Base-by-base conservation (phyloP, 2,329 filamentous ascomycete species). In the Aspergillus proliferans region DNA sequence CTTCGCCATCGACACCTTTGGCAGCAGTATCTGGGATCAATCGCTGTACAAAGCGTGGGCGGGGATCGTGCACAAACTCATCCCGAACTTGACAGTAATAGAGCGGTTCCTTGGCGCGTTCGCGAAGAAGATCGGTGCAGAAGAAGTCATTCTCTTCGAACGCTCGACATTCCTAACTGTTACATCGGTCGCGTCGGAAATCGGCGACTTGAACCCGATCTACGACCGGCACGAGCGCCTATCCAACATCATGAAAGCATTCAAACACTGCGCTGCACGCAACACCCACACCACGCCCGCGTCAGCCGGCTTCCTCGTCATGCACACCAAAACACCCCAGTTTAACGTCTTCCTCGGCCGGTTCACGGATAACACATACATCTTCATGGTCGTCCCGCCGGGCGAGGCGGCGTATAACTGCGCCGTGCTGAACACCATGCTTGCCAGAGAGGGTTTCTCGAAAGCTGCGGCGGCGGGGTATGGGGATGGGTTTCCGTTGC, bases 41-140 rank as follows among this genome's bases (percentile, higher is more conserved):
- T 94, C 87, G 48, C 77, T 98, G 34, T 98, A 97, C 77, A 95
- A 95, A 71, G 93, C 93, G 1, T 98, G 93, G 93, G 93, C 93
- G 0, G 88, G 88, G 66, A 96, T 98, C 60, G 96, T 98, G 52
- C 93, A 98, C 76, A 91, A 92, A 65, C 79, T 98, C 42, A 93
- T 97, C n/a, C 93, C 93, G 3, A 97, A 97, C 62, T 81, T 96
- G 1, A 77, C 84, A 15, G 82, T 88, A 41, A 96, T 98, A 57
- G 92, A 97, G 71, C 81, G 82, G 18, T 88, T 97, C 67, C 80
- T 98, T 8, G 81, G 82, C 33, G 84, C 88, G 34, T 80, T 98
- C 26, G 90, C 91, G 5, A 81, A 87, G 38, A 83, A 93, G 45
- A 89, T 96, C 55, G 86, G 93, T 67, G 93, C 93, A 1, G 87